A percentile compares a stretch with the other conserved stretches of the same genome.
These are phyloP conservation scores for Diplogelasinospora grovesii DNA, from an alignment of 495 filamentous ascomycete species.

Conservation along the genomic window DNA sequence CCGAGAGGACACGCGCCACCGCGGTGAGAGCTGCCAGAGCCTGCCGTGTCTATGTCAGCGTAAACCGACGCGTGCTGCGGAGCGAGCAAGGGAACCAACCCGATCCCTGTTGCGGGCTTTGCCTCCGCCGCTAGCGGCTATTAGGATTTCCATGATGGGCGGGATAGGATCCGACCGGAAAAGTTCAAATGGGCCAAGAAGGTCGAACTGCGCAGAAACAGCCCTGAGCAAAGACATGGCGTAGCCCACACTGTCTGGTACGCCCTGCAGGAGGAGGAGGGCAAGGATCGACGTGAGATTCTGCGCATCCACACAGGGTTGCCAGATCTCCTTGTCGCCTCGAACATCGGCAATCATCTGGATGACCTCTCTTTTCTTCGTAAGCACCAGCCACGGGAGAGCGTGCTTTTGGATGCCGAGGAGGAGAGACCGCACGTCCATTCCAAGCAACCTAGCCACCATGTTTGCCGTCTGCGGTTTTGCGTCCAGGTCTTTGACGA, in stretches of 20 bases:
- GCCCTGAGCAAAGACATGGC: constrained; percentile 61
- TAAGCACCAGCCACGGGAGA: constrained; percentile 77
- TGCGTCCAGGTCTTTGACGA: constrained; percentile 71
- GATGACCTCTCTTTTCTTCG: constrained; percentile 69
- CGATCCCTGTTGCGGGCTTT: constrained; percentile 50
- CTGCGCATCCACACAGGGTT: constrained; percentile 43
- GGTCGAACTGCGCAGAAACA: constrained; percentile 61
- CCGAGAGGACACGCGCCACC: constrained; percentile 58
- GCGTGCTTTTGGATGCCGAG: constrained; percentile 72
- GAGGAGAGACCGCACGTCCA: constrained; percentile 66
- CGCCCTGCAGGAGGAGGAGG: constrained; percentile 67
- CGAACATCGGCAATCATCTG: constrained; percentile 70
- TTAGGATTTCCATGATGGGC: constrained; percentile 77
- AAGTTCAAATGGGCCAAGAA: constrained; percentile 58
- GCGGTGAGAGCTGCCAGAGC: constrained; percentile 60
- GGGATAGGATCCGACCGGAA: constrained; percentile 68
- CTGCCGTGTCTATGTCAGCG: constrained; percentile 43
- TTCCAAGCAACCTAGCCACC: constrained; percentile 69
- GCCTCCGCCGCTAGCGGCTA: constrained; percentile 64
- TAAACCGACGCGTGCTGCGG: not conserved
- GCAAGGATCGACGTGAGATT: constrained; percentile 78
- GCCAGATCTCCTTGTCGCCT: constrained; percentile 39
- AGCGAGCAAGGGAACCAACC: constrained; percentile 20
- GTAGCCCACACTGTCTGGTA: constrained; percentile 55
- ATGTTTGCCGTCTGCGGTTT: constrained; percentile 76